Evolutionary conservation across 805 yeast genomes (phyloP).

Genomic region (Lachancea nothofagi): DNA sequence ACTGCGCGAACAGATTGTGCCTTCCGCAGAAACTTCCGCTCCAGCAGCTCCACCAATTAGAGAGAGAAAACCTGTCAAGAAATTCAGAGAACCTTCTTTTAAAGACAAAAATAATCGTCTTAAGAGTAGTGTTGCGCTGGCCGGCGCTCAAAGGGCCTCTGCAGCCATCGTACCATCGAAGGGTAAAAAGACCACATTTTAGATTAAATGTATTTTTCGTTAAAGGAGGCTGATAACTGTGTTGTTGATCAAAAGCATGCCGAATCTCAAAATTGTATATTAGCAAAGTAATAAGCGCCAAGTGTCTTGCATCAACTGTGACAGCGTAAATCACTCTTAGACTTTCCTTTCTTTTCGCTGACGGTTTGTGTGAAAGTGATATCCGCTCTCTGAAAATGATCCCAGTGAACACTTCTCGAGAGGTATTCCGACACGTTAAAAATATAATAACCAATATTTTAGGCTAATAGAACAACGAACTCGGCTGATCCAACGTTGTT

Average conservation of each 20-base stretch:
- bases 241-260: too few relatives aligned
- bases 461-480: neutral
- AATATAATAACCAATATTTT: too few relatives aligned
- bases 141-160: constrained; percentile 81
- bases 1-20: constrained; percentile 9
- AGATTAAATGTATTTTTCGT: neutral
- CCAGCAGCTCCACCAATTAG: constrained; percentile 11
- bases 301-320: too few relatives aligned
- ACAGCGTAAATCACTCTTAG: too few relatives aligned
- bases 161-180: constrained; percentile 83
- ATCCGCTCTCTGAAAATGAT: neutral
- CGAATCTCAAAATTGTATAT: neutral
- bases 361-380: constrained; percentile 1
- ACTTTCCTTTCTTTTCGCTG: neutral
- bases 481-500: neutral
- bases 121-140: constrained; percentile 79
- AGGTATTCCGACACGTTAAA: neutral
- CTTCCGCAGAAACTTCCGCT: constrained; percentile 6
- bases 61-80: constrained; percentile 9
- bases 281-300: constrained; percentile 4
- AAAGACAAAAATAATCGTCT: constrained; percentile 43
- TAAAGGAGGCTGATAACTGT: neutral
- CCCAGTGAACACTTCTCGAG: neutral
- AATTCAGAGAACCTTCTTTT: constrained; percentile 14
- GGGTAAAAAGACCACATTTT: constrained; percentile 60